These are phyloP conservation scores for Secale cereale DNA, from an alignment of 176 grass and related monocot species.

Conservation along the genomic window DNA sequence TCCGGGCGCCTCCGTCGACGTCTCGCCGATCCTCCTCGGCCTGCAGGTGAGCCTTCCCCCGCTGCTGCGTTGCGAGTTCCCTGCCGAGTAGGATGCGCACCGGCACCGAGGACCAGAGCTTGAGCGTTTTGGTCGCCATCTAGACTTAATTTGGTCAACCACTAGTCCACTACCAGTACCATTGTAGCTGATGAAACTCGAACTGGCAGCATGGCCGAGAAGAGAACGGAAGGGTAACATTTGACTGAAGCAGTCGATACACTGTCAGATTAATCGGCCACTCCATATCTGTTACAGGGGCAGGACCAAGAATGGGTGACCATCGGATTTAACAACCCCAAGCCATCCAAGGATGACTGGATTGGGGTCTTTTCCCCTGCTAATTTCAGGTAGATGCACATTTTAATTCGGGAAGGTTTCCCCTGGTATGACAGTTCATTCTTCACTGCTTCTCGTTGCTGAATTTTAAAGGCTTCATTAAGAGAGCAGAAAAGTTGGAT, in stretches of 20 bases:
- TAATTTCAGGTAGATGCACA: constrained; percentile 73
- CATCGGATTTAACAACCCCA: constrained; percentile 51
- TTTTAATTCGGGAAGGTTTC: neutral
- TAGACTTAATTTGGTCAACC: neutral
- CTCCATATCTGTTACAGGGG: constrained; percentile 40
- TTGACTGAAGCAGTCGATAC: neutral
- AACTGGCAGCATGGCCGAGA: neutral
- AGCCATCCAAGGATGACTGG: constrained; percentile 76
- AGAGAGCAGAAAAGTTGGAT: neutral
- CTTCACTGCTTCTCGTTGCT: neutral
- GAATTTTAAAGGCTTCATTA: neutral
- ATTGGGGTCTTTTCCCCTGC: constrained; percentile 93
- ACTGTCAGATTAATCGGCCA: neutral
- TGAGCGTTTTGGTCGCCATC: neutral
- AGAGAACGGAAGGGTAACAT: neutral
- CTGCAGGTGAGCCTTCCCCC: constrained; percentile 46
- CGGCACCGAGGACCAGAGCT: neutral
- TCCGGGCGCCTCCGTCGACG: constrained; percentile 49
- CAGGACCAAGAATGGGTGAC: constrained; percentile 79
- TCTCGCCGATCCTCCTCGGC: constrained; percentile 61
- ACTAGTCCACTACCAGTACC: neutral
- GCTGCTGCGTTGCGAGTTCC: too few species aligned
- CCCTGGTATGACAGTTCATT: neutral
- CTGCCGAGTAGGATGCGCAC: too few species aligned
- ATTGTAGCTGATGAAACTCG: neutral